Conservation (phyloP, 75 land plant species). For the Selaginella moellendorffii region DNA sequence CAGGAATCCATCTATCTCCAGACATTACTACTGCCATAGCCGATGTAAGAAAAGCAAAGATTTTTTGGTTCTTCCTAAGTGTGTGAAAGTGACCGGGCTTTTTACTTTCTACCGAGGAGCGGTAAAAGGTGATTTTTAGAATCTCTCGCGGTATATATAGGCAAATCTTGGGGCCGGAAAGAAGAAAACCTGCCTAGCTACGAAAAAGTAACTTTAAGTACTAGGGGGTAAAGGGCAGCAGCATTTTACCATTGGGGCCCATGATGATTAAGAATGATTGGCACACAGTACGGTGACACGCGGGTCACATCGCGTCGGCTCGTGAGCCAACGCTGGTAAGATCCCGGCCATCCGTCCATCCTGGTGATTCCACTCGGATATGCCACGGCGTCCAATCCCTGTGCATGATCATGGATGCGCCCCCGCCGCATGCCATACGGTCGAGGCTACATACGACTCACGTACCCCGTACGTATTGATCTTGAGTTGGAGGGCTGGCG, state of each 20-base stretch:
- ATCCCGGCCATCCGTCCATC: too few relatives aligned
- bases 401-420: too few relatives aligned
- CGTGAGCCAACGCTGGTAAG: neutral
- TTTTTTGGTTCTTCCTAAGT: too few relatives aligned
- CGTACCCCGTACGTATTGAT: too few relatives aligned
- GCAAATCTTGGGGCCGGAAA: neutral
- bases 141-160: neutral
- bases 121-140: neutral
- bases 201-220: neutral
- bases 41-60: too few relatives aligned
- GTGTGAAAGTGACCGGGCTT: too few relatives aligned
- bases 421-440: too few relatives aligned
- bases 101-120: neutral
- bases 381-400: too few relatives aligned
- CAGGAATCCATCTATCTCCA: neutral
- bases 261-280: neutral
- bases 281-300: neutral
- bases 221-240: neutral
- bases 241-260: neutral
- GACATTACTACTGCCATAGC: neutral
- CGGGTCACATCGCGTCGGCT: constrained; percentile 1
- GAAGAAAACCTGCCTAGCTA: too few relatives aligned
- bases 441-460: too few relatives aligned
- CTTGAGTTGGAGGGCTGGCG: too few relatives aligned
- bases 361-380: too few relatives aligned